Conservation (phyloP, 1,284 basidiomycete genomes). For the Anthracocystis walkeri region DNA sequence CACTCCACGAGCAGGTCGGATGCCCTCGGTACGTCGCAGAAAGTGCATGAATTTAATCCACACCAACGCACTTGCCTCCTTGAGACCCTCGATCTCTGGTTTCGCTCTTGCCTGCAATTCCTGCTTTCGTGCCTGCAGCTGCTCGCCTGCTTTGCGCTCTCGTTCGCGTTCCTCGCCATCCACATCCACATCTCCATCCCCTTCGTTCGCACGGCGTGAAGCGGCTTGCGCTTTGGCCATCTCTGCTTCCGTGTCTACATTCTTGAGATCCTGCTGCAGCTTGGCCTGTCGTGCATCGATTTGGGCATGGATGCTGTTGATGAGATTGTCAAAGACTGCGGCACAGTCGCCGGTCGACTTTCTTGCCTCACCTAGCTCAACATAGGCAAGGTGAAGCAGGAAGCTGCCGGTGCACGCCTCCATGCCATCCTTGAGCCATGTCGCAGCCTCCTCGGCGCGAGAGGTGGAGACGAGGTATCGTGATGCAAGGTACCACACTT, state of each 20-base stretch:
- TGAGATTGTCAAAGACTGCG: constrained; percentile 75
- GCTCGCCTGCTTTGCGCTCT: constrained; percentile 73
- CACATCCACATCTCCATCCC: constrained; percentile 69
- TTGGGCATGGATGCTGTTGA: constrained; percentile 78
- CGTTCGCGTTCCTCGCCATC: constrained; percentile 73
- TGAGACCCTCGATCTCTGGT: constrained; percentile 72
- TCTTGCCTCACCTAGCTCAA: constrained; percentile 82
- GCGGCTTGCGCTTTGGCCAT: constrained; percentile 46
- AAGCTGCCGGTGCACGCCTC: constrained; percentile 90
- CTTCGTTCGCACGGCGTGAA: constrained; percentile 63
- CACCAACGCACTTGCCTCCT: constrained; percentile 72
- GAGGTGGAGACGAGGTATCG: constrained; percentile 81
- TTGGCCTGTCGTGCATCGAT: constrained; percentile 78
- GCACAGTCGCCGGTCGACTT: constrained; percentile 70
- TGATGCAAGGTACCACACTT: constrained; percentile 95
- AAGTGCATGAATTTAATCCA: constrained; percentile 93
- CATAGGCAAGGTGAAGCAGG: constrained; percentile 86
- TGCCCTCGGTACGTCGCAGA: constrained; percentile 83
- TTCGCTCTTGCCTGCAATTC: constrained; percentile 63
- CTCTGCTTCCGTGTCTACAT: constrained; percentile 68
- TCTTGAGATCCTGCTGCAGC: constrained; percentile 72
- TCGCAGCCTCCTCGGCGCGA: constrained; percentile 82
- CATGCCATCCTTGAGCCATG: constrained; percentile 85
- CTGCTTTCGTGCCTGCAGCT: constrained; percentile 70
- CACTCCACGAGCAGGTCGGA: constrained; percentile 81